phyloP scores from a whole-genome alignment of 306 rosid species.

The Cucumis hystrix region DNA sequence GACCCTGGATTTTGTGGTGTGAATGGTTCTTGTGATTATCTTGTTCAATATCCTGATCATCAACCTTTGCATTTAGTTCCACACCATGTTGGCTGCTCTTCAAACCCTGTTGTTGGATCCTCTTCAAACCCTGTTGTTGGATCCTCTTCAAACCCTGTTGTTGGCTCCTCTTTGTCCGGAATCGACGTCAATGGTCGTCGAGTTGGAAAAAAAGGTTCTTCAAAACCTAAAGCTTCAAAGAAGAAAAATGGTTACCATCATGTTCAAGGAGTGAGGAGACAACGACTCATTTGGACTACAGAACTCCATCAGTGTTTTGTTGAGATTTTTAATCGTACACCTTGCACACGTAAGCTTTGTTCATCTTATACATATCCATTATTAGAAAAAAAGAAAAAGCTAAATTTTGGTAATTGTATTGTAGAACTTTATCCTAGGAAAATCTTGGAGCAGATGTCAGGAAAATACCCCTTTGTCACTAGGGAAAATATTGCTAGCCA shows the following conservation, averaged over 20 bases:
- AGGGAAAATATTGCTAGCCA: conserved; percentile 17
- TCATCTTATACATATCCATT: no score
- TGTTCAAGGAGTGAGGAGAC: background rate
- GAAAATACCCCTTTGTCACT: background rate
- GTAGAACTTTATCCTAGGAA: conserved; percentile 5
- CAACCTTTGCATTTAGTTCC: background rate
- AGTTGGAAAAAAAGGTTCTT: background rate
- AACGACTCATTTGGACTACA: background rate
- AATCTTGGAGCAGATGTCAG: background rate
- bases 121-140: no score
- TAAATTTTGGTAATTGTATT: background rate
- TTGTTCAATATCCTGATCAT: background rate
- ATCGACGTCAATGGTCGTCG: fast-evolving
- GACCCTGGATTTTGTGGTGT: background rate
- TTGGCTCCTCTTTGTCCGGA: background rate
- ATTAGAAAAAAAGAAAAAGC: no score
- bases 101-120: no score
- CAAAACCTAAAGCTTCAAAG: background rate
- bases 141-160: background rate
- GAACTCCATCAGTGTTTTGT: background rate
- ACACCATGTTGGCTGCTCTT: no score
- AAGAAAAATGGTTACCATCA: background rate
- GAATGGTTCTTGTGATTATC: background rate
- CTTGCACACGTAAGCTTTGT: background rate
- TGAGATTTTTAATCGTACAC: background rate